Base-by-base conservation (phyloP, 352 stramenopile species). In the Phytophthora tubulina region DNA sequence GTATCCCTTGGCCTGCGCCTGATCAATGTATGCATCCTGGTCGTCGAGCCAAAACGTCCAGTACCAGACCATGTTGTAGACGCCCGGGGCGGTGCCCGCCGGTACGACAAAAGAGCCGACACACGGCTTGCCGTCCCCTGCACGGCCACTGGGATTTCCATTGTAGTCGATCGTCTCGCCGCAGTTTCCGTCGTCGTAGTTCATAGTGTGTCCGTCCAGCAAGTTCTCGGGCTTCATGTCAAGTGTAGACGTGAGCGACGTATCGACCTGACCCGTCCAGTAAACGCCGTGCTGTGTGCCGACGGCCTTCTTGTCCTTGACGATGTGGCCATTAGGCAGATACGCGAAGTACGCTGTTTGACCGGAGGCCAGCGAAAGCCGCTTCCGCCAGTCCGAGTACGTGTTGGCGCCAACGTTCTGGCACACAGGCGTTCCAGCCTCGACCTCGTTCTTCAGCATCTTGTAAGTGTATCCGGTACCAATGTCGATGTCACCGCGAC, bases 1-100 rank as follows among this genome's bases (percentile, higher is more conserved):
- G 72, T 91, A 91, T 4, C 84, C 81, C 32, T 73, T 78, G 3
- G 81, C 81, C 33, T 76, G 74, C 4, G 69, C 58, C 52, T 86
- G 77, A 52, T 91, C 84, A 4, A 86, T 72, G 55, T 91, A 91
- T 2, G 62, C 64, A 35, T 14, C 39, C 48, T 76, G 71, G 49
- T 89, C 62, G 35, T 88, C 78, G 5, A 88, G 58, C 68, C 85
- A 91, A 64, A 89, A 91, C 46, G 81, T 89, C 84, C 84, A 92
- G 63, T 86, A 90, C 84, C 84, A 92, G 8, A 92, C 84, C 67
- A 90, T 84, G 35, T 85, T 84, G 70, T 89, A 92, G 41, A 85
- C 73, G 13, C 84, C 84, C 1, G 82, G 66, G 8, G 75, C 17
- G 0, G 80, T 88, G 30, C 79, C 79, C 6, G 48, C 54, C 0